phyloP scores from a whole-genome alignment of 2,329 filamentous ascomycete genomes.

The Pseudogymnoascus sp. region DNA sequence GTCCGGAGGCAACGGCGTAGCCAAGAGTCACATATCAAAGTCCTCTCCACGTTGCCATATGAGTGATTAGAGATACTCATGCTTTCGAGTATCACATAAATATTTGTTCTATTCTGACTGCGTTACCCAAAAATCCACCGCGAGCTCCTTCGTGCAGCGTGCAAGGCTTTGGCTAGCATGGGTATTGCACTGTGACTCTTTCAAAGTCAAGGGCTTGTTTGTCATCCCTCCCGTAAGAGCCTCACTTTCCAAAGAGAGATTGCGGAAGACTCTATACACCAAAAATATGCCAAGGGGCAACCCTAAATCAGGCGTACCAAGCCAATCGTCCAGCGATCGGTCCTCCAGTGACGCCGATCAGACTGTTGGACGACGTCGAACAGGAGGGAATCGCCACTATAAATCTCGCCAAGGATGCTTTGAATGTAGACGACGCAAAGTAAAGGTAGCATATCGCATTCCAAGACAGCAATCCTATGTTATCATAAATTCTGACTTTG shows the following conservation, averaged over 20 bases:
- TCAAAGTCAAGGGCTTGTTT: not conserved
- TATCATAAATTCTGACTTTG: not conserved
- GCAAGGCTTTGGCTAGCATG: not conserved
- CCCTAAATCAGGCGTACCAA: not conserved
- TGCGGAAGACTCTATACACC: not conserved
- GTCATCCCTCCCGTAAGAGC: not conserved
- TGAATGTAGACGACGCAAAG: constrained; percentile 2
- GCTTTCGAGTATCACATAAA: not conserved
- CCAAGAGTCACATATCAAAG: not conserved
- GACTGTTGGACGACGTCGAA: not conserved
- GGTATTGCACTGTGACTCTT: not conserved
- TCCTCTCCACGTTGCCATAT: not conserved
- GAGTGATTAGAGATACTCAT: not conserved
- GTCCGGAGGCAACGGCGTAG: not conserved
- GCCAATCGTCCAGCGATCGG: not conserved
- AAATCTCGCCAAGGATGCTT: constrained; percentile 10
- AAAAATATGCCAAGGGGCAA: not conserved
- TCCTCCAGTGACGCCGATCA: constrained; percentile 1
- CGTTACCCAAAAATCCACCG: not conserved
- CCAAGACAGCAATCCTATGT: not conserved
- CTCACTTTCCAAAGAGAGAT: not conserved
- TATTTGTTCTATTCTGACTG: not conserved
- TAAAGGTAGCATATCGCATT: not conserved
- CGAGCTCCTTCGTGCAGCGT: not conserved
- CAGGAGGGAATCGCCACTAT: not conserved